A percentile compares a stretch with the other conserved stretches of the same genome.
These are phyloP conservation scores for Musa schizocarpa DNA, from an alignment of 176 grass and related monocot genomes.

Conservation along the genomic window DNA sequence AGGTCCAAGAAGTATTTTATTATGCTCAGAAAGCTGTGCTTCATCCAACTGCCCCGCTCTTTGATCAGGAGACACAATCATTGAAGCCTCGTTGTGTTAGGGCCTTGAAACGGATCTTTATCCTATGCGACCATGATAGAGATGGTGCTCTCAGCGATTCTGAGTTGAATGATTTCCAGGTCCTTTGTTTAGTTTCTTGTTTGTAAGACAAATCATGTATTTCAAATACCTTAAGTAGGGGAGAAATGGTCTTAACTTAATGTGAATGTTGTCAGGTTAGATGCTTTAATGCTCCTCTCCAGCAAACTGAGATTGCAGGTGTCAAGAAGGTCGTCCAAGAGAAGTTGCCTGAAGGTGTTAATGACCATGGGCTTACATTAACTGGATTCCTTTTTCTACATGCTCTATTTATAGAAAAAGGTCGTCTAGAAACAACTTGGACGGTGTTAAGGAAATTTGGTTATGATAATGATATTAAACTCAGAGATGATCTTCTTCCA, in stretches of 20 bases:
- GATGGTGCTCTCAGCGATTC: conserved; percentile 89
- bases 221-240: not conserved
- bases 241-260: not conserved
- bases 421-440: conserved; percentile 93
- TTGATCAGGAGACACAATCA: conserved; percentile 89
- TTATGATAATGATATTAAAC: conserved; percentile 93
- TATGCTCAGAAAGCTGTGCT: conserved; percentile 96
- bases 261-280: conserved; percentile 43
- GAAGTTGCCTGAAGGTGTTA: conserved; percentile 93
- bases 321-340: conserved; percentile 97
- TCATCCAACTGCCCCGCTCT: conserved; percentile 84
- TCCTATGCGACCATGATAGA: conserved; percentile 76
- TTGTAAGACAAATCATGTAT: not conserved
- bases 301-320: conserved; percentile 76
- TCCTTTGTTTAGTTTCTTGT: conserved; percentile 6
- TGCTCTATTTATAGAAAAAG: conserved; percentile 97
- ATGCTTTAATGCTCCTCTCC: conserved; percentile 88
- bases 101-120: conserved; percentile 92
- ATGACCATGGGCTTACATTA: conserved; percentile 72
- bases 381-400: conserved; percentile 95
- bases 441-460: conserved; percentile 95
- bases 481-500: conserved; percentile 82
- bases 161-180: conserved; percentile 97
- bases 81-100: conserved; percentile 85
- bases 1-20: conserved; percentile 91